A percentile compares a stretch with the other conserved stretches of the same genome.
Conservation (phyloP, 1,284 basidiomycete genomes). For the Rhodotorula sp. region DNA sequence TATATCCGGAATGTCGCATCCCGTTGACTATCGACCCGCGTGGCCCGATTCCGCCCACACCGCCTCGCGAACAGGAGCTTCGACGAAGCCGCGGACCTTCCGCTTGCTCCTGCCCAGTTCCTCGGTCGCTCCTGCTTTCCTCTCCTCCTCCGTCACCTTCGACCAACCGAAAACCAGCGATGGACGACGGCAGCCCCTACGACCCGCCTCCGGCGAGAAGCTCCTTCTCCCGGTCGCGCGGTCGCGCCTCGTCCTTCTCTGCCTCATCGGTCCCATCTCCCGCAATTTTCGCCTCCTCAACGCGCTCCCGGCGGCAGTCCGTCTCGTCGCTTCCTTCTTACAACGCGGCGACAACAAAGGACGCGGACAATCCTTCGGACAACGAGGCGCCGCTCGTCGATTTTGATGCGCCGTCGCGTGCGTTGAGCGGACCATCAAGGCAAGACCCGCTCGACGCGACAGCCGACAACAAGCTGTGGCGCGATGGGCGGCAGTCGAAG, state of each 20-base stretch:
- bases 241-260: conserved; percentile 17
- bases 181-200: neutral
- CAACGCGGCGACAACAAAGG: neutral
- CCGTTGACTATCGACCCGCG: too few relatives aligned
- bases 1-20: too few relatives aligned
- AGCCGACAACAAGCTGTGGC: conserved; percentile 2
- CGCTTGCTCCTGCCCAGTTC: neutral
- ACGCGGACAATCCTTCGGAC: neutral
- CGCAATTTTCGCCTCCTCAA: neutral
- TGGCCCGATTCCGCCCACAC: neutral
- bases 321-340: neutral
- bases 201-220: conserved; percentile 9
- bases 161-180: neutral
- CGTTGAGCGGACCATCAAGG: neutral
- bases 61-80: neutral
- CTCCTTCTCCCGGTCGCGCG: conserved; percentile 1
- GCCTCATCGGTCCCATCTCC: conserved; percentile 1
- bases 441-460: conserved; percentile 9
- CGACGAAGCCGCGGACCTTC: neutral
- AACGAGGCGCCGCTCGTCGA: conserved; percentile 16
- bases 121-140: neutral
- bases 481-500: conserved; percentile 28
- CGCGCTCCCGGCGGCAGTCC: neutral
- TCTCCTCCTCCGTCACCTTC: neutral
- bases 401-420: neutral